Evolutionary conservation across 768 basidiomycete genomes (phyloP), one percentile per base, ranked within the genome.

Genomic region (Lactifluus hygrophoroides): DNA sequence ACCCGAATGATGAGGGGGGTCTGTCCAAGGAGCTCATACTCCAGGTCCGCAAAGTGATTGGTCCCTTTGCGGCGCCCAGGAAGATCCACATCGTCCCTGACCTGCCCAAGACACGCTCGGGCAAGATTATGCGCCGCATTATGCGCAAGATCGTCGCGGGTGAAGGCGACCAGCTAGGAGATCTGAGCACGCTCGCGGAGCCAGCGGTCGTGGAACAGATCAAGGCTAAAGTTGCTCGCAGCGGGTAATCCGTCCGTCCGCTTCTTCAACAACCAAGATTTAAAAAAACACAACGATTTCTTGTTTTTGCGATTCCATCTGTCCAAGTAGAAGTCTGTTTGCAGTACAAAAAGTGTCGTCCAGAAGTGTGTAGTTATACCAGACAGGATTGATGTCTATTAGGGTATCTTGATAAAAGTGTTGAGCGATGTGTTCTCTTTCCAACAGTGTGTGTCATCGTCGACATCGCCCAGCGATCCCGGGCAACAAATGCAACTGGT

Each of bases 41-140:
- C 32, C 94, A 97, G 75, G 94, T 97, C 19, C 85, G 96, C 68
- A 98, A 98, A 75, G 89, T 90, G 44, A 99, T 99, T 60, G 96
- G 95, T 4, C 94, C 96, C 3, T 97, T 99, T 72, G 95, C 95
- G 1, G 87, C 94, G 16, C 95, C 95, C 27, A 98, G 97, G 82
- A 90, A 87, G 75, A 83, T 95, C 65, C 85, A 78, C 71, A 76
- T 94, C 65, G 87, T 92, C 63, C 64, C 71, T 43, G 94, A 95
- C 72, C 75, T 96, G 54, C 94, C 94, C 37, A 96, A 96, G 83
- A 97, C 95, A 34, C 80, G 95, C 47, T 90, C 87, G 16, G 94
- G 94, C 43, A 98, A 98, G 88, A 92, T 94, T 71, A 94, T 97
- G 89, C 84, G 95, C 45, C 83, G 95, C 52, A 90, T 96, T 62